phyloP scores from a whole-genome alignment of 2,329 filamentous ascomycete species.

The Trichoderma atrobrunneum region DNA sequence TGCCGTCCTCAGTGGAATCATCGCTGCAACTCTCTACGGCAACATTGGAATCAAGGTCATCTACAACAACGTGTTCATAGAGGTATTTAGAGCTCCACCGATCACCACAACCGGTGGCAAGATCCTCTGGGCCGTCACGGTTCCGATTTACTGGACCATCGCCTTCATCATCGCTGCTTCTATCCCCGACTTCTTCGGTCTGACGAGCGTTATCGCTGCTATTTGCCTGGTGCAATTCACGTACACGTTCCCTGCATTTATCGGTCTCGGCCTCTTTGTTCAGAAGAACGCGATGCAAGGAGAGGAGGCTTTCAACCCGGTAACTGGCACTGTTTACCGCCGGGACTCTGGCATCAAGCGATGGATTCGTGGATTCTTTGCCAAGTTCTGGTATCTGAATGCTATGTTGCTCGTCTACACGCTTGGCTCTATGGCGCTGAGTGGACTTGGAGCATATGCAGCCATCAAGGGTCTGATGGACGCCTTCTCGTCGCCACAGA shows the following conservation, averaged over 20 bases:
- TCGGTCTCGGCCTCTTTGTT: slow-evolving; percentile 23
- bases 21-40: slow-evolving; percentile 49
- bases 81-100: slow-evolving; percentile 48
- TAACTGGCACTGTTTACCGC: slow-evolving; percentile 15
- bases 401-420: slow-evolving; percentile 19
- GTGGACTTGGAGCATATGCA: slow-evolving; percentile 21
- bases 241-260: slow-evolving; percentile 53
- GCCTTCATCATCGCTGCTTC: slow-evolving; percentile 55
- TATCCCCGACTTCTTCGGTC: slow-evolving; percentile 50
- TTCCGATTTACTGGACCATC: slow-evolving; percentile 56
- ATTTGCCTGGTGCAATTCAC: slow-evolving; percentile 57
- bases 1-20: slow-evolving; percentile 41
- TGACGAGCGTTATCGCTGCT: slow-evolving; percentile 50
- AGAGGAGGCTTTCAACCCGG: slow-evolving; percentile 23
- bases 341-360: slow-evolving; percentile 8
- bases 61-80: slow-evolving; percentile 52
- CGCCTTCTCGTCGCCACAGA: slow-evolving; percentile 23
- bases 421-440: slow-evolving; percentile 20
- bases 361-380: slow-evolving; percentile 17
- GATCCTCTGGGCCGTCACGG: slow-evolving; percentile 46
- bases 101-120: slow-evolving; percentile 49
- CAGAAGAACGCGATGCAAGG: slow-evolving; percentile 21
- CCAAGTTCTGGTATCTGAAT: slow-evolving; percentile 15
- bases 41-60: slow-evolving; percentile 55
- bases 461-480: slow-evolving; percentile 20